Evolutionary conservation across 2,329 filamentous ascomycete genomes (phyloP), one percentile per base, ranked within the genome.

Genomic region (Hypoxylon sp.): DNA sequence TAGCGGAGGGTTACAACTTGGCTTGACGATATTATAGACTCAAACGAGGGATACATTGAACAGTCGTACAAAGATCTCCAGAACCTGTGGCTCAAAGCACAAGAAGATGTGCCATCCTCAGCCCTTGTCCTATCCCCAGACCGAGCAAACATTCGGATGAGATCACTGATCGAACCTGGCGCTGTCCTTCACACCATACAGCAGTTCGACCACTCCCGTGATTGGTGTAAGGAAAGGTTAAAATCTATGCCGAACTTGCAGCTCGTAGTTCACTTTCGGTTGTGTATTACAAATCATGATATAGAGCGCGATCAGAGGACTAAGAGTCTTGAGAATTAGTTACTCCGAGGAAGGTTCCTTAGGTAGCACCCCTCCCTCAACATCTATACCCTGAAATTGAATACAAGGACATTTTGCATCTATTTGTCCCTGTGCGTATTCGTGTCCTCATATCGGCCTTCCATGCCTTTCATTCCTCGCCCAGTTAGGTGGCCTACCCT

Each of bases 401-500:
- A 47, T 44, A 13, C n/a, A 54, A 48, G 8, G 13, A 37, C 15
- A 50, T 42, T 35, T 1, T 56, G 32, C 8, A 50, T 31, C 31
- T 27, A 21, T 13, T 44, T 24, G 29, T 54, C 11, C 17, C 29
- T 50, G 39, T 50, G 19, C n/a, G 51, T 54, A 44, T 39, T 13
- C 8, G 10, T 54, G 15, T n/a, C 3, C 2, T 42, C 59, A 71
- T 58, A 31, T 44, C 32, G 57, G 67, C 44, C 53, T 72, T 42
- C 46, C 63, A n/a, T 60, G 71, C 44, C 70, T 64, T 11, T 42
- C 32, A 19, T 48, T 47, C 13, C 48, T 51, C 4, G 15, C n/a
- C 61, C 67, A 66, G 15, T 44, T 62, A 31, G 72, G 72, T 31
- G 71, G 73, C 31, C 55, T 64, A 6, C 73, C 71, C 50, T 73